Percentiles rank a stretch among this genome's conserved stretches.
phyloP scores from a whole-genome alignment of 306 rosid genomes.

The Vigna trinervia region DNA sequence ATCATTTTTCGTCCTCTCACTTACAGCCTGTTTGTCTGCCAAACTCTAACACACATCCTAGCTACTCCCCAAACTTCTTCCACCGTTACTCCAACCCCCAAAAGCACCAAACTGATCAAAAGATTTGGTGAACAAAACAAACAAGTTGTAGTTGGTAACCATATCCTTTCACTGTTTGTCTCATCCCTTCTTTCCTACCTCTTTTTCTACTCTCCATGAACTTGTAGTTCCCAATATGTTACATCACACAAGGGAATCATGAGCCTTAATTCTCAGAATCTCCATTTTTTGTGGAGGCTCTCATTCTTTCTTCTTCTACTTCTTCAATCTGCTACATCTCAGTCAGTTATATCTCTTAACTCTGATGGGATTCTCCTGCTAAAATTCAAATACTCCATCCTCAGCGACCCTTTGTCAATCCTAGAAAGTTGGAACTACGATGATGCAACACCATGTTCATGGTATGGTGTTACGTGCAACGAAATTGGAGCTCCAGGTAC shows the following conservation, averaged over 20 bases:
- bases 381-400: slow-evolving; percentile 78
- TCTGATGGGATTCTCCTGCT: slow-evolving; percentile 72
- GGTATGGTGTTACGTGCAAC: slow-evolving; percentile 84
- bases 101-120: slow-evolving; percentile 19
- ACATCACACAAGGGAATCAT: slow-evolving; percentile 45
- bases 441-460: slow-evolving; percentile 81
- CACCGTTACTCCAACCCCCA: slow-evolving; percentile 16
- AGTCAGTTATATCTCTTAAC: slow-evolving; percentile 65
- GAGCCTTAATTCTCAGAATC: slow-evolving; percentile 46
- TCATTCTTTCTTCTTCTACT: slow-evolving; percentile 45
- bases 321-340: slow-evolving; percentile 53
- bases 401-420: slow-evolving; percentile 75
- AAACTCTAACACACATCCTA: slow-evolving; percentile 29
- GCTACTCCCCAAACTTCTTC: slow-evolving; percentile 11
- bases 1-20: slow-evolving; percentile 31
- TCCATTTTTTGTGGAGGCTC: slow-evolving; percentile 54
- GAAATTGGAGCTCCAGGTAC: slow-evolving; percentile 54
- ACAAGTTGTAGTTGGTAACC: slow-evolving; percentile 61
- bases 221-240: slow-evolving; percentile 53
- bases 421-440: slow-evolving; percentile 71
- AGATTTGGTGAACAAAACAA: slow-evolving; percentile 76
- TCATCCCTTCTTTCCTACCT: slow-evolving; percentile 33
- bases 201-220: slow-evolving; percentile 65
- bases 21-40: slow-evolving; percentile 34
- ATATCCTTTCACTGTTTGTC: slow-evolving; percentile 50